Evolutionary conservation across 2,329 filamentous ascomycete species (phyloP).

Genomic region (Botrytis squamosa): DNA sequence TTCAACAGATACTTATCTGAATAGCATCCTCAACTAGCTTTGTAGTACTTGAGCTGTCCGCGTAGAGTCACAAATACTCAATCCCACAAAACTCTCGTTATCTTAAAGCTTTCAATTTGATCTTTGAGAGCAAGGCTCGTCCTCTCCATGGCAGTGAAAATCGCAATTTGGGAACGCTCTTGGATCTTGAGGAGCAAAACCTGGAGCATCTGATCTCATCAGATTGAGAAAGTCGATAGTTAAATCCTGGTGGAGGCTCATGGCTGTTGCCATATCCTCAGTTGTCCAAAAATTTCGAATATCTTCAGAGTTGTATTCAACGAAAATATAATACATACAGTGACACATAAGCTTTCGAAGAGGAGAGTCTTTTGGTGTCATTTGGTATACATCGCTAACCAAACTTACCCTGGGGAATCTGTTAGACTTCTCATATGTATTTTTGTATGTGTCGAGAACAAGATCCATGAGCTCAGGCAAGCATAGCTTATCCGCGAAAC

Average conservation of each 20-base stretch:
- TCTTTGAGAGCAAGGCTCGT: neutral
- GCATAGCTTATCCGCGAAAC: conserved; percentile 9
- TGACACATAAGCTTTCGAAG: neutral
- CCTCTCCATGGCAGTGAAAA: neutral
- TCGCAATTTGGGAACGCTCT: neutral
- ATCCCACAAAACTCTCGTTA: accelerated
- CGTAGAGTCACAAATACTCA: neutral
- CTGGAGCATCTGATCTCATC: neutral
- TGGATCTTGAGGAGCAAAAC: neutral
- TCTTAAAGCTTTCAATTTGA: no score
- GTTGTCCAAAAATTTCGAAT: neutral
- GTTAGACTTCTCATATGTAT: accelerated
- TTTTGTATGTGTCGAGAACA: neutral
- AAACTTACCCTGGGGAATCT: accelerated
- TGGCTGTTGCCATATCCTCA: neutral
- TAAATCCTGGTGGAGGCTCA: neutral
- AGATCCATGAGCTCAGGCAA: conserved; percentile 1
- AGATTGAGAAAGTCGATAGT: neutral
- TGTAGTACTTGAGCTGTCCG: neutral
- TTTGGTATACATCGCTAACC: neutral
- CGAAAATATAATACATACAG: neutral
- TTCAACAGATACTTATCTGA: neutral
- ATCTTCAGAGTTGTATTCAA: no score
- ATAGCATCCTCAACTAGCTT: neutral
- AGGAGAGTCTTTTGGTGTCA: neutral